Conservation (phyloP, 305 asterid species). For the Fraxinus paxiana region DNA sequence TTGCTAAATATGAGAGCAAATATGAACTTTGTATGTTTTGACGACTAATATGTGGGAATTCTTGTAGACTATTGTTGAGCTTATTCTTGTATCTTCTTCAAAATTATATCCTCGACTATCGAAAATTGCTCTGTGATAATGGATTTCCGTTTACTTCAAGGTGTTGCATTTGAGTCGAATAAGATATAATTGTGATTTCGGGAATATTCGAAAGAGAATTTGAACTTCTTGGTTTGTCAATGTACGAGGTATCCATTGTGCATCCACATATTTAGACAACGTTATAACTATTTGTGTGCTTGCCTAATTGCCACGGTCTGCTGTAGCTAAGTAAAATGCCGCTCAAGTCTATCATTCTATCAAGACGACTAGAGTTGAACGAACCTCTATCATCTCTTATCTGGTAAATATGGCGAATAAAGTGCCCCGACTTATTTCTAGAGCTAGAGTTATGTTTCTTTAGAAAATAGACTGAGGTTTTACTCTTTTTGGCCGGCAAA, state of each 20-base stretch:
- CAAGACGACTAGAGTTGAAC: not conserved
- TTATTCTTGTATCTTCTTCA: not conserved
- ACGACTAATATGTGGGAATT: not conserved
- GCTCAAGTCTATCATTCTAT: not conserved
- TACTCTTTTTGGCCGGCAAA: not conserved
- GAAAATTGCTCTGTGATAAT: not conserved
- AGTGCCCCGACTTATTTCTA: not conserved
- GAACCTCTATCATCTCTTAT: not conserved
- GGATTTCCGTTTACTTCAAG: not conserved
- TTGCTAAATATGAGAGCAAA: constrained; percentile 9
- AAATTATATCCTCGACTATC: not conserved
- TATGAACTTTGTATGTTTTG: not conserved
- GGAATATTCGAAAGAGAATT: not conserved
- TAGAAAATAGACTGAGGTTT: not conserved
- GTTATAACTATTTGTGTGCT: not conserved
- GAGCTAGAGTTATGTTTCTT: not conserved
- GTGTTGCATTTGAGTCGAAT: not conserved
- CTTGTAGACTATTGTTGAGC: not conserved
- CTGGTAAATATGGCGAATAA: not conserved
- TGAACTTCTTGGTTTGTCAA: not conserved
- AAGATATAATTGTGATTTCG: not conserved
- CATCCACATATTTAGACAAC: not conserved
- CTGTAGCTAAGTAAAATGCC: not conserved
- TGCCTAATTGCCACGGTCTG: not conserved
- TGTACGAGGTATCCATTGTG: not conserved